Conservation (phyloP, 2,329 filamentous ascomycete species). For the Pseudonectria buxi region DNA sequence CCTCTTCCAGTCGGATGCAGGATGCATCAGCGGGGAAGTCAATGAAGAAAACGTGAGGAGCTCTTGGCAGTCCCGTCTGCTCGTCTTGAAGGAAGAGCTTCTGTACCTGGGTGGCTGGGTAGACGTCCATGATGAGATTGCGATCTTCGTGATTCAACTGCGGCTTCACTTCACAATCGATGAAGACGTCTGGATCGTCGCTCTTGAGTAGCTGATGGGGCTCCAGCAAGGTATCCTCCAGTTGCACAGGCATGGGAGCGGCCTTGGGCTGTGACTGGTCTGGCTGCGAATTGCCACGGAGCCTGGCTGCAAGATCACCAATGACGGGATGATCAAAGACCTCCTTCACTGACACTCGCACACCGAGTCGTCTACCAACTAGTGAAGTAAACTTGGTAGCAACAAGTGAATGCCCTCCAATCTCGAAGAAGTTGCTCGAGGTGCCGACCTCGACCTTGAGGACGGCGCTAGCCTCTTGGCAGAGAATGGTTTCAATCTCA, state of each 20-base stretch:
- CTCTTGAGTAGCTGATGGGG: constrained; percentile 6
- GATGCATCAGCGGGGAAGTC: constrained; percentile 5
- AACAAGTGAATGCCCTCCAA: constrained; percentile 11
- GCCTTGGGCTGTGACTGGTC: background rate
- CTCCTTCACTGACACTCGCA: constrained; percentile 6
- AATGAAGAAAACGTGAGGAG: constrained; percentile 2
- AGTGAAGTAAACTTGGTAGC: constrained; percentile 3
- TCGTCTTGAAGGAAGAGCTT: constrained; percentile 2
- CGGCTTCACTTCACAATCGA: constrained; percentile 1
- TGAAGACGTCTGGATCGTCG: constrained; percentile 4
- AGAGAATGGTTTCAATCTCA: constrained; percentile 5
- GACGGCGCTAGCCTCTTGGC: constrained; percentile 5
- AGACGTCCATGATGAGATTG: constrained; percentile 2
- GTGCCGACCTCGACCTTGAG: constrained; percentile 6
- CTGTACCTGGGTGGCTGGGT: constrained; percentile 4
- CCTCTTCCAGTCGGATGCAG: too few species aligned
- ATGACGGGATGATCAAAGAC: constrained; percentile 7
- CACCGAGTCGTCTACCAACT: constrained; percentile 1
- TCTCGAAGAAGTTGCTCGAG: constrained; percentile 10
- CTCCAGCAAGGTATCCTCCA: too few species aligned
- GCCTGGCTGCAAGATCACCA: constrained; percentile 3
- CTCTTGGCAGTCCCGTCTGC: constrained; percentile 1
- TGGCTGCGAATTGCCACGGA: background rate
- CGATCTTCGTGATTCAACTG: constrained; percentile 1
- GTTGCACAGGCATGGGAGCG: background rate